Evolutionary conservation across 2,329 filamentous ascomycete species (phyloP).

Genomic region (Microcera coccophila): DNA sequence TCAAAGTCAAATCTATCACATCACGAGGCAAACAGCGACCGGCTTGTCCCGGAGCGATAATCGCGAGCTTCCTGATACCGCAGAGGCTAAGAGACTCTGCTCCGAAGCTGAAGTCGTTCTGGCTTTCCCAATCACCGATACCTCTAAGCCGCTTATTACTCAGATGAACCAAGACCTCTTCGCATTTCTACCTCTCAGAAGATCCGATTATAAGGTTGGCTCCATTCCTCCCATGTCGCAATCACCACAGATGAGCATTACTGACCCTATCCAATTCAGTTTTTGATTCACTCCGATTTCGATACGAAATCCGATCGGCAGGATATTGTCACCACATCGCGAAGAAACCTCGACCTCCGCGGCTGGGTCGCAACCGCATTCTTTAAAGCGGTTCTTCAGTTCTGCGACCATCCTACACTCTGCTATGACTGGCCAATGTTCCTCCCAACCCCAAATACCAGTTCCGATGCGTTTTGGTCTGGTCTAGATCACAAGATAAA

Average conservation of each 20-base stretch:
- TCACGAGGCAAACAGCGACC: conserved; percentile 2
- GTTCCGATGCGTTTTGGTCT: conserved; percentile 9
- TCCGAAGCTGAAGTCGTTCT: conserved; percentile 13
- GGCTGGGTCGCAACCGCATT: conserved; percentile 1
- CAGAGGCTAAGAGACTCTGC: background rate
- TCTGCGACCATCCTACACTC: conserved; percentile 13
- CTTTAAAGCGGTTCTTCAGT: conserved; percentile 5
- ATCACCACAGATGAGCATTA: background rate
- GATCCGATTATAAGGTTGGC: conserved; percentile 8
- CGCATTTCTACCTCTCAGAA: conserved; percentile 10
- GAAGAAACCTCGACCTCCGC: conserved; percentile 8
- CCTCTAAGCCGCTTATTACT: background rate
- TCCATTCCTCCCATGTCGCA: background rate
- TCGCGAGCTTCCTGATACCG: conserved; percentile 4
- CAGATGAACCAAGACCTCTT: conserved; percentile 11
- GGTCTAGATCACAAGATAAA: background rate
- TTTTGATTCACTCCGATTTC: conserved; percentile 18
- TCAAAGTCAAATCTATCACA: conserved; percentile 8
- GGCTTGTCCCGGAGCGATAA: conserved; percentile 11
- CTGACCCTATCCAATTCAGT: conserved; percentile 7
- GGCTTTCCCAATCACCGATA: conserved; percentile 11
- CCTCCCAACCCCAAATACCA: conserved; percentile 2
- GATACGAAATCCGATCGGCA: conserved; percentile 13
- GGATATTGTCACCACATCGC: conserved; percentile 10
- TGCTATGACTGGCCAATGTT: conserved; percentile 14